A percentile compares a stretch with the other conserved stretches of the same genome.
Conservation (phyloP, 176 grass and related monocot species). For the Raddia guianensis region DNA sequence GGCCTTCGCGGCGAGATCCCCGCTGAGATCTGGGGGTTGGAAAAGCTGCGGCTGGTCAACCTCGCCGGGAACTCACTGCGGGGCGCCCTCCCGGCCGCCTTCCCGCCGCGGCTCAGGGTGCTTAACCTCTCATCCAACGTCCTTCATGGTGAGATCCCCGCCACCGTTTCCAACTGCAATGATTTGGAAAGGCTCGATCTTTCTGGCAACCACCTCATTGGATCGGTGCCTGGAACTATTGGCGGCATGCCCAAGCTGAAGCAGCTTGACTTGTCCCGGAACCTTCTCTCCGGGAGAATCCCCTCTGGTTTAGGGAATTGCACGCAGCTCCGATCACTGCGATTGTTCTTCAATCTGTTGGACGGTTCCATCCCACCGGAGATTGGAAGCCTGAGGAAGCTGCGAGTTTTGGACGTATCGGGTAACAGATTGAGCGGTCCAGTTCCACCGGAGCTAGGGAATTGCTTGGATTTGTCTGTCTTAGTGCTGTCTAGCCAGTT, state of each 20-base stretch:
- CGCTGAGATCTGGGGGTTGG: slow-evolving; percentile 73
- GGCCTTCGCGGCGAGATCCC: slow-evolving; percentile 74
- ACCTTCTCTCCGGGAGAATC: slow-evolving; percentile 55
- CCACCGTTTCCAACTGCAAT: slow-evolving; percentile 52
- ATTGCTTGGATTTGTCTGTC: slow-evolving; percentile 62
- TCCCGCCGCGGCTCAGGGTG: slow-evolving; percentile 58
- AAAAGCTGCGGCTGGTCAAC: slow-evolving; percentile 68
- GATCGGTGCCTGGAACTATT: slow-evolving; percentile 49
- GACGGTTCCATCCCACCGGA: slow-evolving; percentile 67
- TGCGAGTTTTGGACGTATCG: slow-evolving; percentile 73
- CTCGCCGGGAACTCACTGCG: slow-evolving; percentile 66
- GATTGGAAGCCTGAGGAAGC: slow-evolving; percentile 63
- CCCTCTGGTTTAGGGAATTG: slow-evolving; percentile 67
- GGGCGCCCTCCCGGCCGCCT: slow-evolving; percentile 58
- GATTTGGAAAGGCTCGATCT: slow-evolving; percentile 67
- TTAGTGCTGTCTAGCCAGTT: slow-evolving; percentile 66
- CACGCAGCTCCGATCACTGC: slow-evolving; percentile 53
- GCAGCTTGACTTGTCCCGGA: slow-evolving; percentile 58
- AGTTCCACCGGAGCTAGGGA: slow-evolving; percentile 65
- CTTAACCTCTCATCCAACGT: slow-evolving; percentile 67
- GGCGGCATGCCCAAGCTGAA: slow-evolving; percentile 45
- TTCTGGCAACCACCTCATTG: slow-evolving; percentile 62
- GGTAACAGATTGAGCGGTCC: slow-evolving; percentile 70
- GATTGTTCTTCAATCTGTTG: slow-evolving; percentile 70
- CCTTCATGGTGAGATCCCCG: slow-evolving; percentile 63